Conservation (phyloP, 768 basidiomycete species). For the Auriscalpium vulgare region DNA sequence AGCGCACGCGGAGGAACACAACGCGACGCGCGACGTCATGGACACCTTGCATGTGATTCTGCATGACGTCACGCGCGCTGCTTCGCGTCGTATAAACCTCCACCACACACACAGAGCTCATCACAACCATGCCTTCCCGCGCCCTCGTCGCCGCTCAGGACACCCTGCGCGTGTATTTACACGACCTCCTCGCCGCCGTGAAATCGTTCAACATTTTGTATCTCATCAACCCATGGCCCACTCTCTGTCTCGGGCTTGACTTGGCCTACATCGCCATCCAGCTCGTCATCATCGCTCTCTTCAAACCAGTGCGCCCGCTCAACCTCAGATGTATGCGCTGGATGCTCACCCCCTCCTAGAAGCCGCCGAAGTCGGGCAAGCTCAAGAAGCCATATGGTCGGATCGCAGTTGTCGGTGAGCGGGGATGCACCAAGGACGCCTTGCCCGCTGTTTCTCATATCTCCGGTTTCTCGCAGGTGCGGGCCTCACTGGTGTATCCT, state of each 20-base stretch:
- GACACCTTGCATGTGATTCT: background rate
- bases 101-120: too few species aligned
- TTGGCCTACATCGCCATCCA: slow-evolving; percentile 29
- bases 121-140: too few species aligned
- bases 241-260: slow-evolving; percentile 14
- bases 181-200: background rate
- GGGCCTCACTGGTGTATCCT: slow-evolving; percentile 45
- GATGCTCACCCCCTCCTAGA: background rate
- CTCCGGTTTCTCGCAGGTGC: slow-evolving; percentile 31
- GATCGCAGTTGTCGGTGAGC: slow-evolving; percentile 25
- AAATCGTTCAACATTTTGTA: background rate
- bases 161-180: background rate
- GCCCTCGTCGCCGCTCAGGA: background rate
- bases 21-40: background rate
- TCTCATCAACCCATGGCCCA: slow-evolving; percentile 1
- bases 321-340: background rate
- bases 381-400: slow-evolving; percentile 29
- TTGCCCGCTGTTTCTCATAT: background rate
- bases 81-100: too few species aligned
- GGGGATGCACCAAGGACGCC: background rate
- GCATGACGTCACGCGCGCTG: slow-evolving; percentile 1
- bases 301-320: slow-evolving; percentile 28
- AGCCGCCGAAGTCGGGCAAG: slow-evolving; percentile 15
- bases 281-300: slow-evolving; percentile 28
- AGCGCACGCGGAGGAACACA: background rate